phyloP scores from a whole-genome alignment of 2,329 filamentous ascomycete species.

The Verticillium isaacii region DNA sequence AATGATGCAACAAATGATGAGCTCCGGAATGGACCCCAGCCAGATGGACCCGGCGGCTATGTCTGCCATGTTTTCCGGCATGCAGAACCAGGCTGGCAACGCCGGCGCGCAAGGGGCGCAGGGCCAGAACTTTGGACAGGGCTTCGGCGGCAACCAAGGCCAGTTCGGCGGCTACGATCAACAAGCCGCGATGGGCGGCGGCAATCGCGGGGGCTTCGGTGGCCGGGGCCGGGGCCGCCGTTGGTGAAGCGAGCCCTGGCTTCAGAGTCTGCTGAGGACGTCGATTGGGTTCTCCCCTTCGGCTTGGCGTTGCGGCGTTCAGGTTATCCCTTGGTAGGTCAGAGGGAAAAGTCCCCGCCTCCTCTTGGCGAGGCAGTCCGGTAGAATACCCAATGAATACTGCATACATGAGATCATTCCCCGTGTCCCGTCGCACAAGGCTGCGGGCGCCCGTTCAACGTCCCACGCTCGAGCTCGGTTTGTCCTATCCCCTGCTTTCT shows the following conservation, averaged over 20 bases:
- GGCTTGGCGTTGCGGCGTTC: not conserved
- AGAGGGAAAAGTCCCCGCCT: not conserved
- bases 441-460: not conserved
- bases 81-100: constrained; percentile 38
- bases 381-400: not conserved
- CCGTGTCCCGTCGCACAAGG: not conserved
- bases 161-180: constrained; percentile 46
- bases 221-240: constrained; percentile 25
- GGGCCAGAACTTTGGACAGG: constrained; percentile 45
- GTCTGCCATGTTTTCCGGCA: constrained; percentile 55
- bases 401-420: not conserved
- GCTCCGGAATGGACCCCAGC: constrained; percentile 57
- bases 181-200: constrained; percentile 38
- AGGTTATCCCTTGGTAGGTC: not conserved
- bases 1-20: constrained; percentile 69
- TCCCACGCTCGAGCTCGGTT: not conserved
- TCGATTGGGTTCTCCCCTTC: not conserved
- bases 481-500: too few species aligned
- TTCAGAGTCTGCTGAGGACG: not conserved
- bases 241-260: not conserved
- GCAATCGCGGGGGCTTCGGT: constrained; percentile 22
- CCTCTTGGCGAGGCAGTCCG: not conserved
- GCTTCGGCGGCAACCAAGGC: constrained; percentile 49
- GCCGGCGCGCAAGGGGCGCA: constrained; percentile 44
- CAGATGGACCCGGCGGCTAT: constrained; percentile 60